phyloP scores from a whole-genome alignment of 495 filamentous ascomycete genomes.

The Patellaria atrata region DNA sequence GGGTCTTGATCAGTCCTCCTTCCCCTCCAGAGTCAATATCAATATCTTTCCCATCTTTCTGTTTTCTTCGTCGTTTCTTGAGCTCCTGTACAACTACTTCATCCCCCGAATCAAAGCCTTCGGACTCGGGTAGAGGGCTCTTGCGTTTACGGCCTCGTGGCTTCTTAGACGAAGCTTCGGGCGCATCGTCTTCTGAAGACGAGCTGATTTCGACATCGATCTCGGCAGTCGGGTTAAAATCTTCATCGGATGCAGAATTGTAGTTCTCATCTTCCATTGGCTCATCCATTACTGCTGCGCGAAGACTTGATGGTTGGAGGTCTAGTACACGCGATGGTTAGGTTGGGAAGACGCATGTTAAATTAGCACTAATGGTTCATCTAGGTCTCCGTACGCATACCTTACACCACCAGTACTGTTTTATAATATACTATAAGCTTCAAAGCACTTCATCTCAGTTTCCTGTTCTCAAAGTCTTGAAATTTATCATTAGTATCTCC shows the following conservation, averaged over 20 bases:
- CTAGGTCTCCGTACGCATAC: too few species aligned
- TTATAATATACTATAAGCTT: too few species aligned
- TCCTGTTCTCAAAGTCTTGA: too few species aligned
- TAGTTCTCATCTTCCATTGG: constrained; percentile 15
- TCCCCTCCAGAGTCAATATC: constrained; percentile 43
- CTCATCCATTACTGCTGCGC: too few species aligned
- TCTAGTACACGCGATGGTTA: too few species aligned
- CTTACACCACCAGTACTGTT: too few species aligned
- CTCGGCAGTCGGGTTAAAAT: constrained; percentile 19
- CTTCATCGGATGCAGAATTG: constrained; percentile 19
- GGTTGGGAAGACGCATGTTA: too few species aligned
- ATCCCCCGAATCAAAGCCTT: constrained; percentile 51
- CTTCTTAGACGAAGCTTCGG: constrained; percentile 23
- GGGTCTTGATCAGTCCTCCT: constrained; percentile 71
- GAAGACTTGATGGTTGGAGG: too few species aligned
- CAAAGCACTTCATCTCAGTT: too few species aligned
- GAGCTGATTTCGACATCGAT: constrained; percentile 26
- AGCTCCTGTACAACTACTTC: constrained; percentile 55
- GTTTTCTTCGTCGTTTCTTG: constrained; percentile 31
- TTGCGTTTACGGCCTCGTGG: constrained; percentile 13
- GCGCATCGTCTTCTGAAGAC: constrained; percentile 23
- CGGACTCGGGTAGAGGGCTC: constrained; percentile 3
- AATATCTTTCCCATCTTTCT: constrained; percentile 28
- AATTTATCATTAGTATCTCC: too few species aligned
- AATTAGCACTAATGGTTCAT: too few species aligned